Evolutionary conservation across 768 basidiomycete genomes (phyloP).

Genomic region (Podaxis carcinomalis): DNA sequence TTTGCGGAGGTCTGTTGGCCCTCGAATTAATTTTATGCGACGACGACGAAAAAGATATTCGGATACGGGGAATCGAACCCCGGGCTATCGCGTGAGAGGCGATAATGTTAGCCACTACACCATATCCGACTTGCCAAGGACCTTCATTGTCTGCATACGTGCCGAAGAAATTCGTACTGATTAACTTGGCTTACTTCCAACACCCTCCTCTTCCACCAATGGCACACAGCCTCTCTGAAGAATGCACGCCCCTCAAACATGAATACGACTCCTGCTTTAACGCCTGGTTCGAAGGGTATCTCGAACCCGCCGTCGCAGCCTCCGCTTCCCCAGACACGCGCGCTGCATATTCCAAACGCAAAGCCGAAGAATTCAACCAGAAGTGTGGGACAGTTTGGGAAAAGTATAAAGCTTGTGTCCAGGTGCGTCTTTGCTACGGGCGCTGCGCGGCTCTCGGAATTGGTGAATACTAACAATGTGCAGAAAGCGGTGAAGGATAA

Average conservation of each 20-base stretch:
- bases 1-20: not conserved
- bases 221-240: constrained; percentile 76
- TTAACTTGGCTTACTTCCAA: not conserved
- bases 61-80: constrained; percentile 14
- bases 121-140: constrained; percentile 13
- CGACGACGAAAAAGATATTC: not conserved
- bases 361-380: constrained; percentile 83
- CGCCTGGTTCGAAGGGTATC: constrained; percentile 95
- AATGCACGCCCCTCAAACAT: constrained; percentile 88
- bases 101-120: constrained; percentile 20
- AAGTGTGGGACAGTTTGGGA: constrained; percentile 84
- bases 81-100: constrained; percentile 18
- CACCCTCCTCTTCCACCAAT: constrained; percentile 29
- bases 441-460: not conserved
- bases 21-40: not conserved
- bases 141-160: not conserved
- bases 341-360: constrained; percentile 61
- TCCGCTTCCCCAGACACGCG: constrained; percentile 39
- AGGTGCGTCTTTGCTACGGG: constrained; percentile 45
- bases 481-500: constrained; percentile 80
- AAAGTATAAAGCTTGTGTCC: constrained; percentile 76
- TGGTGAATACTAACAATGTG: not conserved
- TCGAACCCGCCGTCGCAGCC: constrained; percentile 68
- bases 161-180: not conserved
- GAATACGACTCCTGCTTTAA: constrained; percentile 95